Evolutionary conservation across 371 early-diverging fungal species (phyloP).

Genomic region (Apophysomyces sp.): DNA sequence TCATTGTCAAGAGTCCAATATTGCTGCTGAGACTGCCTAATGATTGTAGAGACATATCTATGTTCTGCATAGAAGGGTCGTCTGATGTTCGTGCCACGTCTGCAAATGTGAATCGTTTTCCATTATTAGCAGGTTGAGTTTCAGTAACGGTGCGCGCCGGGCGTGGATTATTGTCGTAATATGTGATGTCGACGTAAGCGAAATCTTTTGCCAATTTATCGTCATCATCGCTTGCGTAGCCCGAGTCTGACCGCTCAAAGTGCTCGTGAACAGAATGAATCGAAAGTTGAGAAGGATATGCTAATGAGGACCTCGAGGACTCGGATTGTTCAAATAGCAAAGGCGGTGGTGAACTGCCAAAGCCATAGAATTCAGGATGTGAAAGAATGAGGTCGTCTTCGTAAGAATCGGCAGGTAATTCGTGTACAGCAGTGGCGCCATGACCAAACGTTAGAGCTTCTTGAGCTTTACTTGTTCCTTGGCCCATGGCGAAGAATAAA

Average conservation of each 20-base stretch:
- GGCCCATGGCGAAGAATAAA: neutral
- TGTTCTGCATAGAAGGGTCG: constrained; percentile 9
- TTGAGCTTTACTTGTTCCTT: neutral
- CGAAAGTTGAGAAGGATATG: constrained; percentile 1
- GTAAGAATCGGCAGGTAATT: neutral
- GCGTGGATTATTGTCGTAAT: constrained; percentile 16
- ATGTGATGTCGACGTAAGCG: constrained; percentile 28
- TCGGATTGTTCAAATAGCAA: neutral
- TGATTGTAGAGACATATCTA: constrained; percentile 12
- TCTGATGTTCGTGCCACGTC: constrained; percentile 1
- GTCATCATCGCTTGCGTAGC: constrained; percentile 15
- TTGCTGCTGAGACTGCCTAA: constrained; percentile 13
- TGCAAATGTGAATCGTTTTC: constrained; percentile 7
- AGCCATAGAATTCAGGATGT: neutral
- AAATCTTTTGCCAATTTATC: constrained; percentile 23
- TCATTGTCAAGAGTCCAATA: constrained; percentile 21
- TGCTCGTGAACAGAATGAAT: neutral
- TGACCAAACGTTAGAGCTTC: neutral
- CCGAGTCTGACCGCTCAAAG: constrained; percentile 20
- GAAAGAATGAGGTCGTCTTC: neutral
- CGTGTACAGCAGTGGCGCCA: neutral
- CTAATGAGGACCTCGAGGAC: neutral
- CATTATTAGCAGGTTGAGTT: neutral
- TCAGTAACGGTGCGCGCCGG: constrained; percentile 6
- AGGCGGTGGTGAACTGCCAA: neutral